Evolutionary conservation across 192 early-diverging fungal genomes (phyloP).

Genomic region (Martensiomyces pterosporus): DNA sequence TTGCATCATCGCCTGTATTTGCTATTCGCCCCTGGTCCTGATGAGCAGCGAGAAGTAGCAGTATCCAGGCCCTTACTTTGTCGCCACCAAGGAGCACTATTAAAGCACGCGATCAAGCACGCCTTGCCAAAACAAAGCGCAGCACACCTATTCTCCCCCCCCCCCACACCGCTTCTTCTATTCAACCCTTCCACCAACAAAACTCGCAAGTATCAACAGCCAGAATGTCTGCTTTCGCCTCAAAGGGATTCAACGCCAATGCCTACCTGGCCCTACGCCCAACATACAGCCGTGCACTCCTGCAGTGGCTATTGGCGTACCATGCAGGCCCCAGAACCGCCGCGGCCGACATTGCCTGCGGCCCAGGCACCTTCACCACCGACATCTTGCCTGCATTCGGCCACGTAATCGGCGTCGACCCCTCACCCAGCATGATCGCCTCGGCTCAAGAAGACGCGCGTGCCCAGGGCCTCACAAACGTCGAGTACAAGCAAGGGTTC

Average conservation of each 20-base stretch:
- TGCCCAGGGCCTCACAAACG: constrained; percentile 6
- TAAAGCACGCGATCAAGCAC: too few relatives aligned
- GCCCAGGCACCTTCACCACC: constrained; percentile 28
- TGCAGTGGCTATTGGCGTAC: constrained; percentile 20
- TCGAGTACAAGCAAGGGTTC: constrained; percentile 17
- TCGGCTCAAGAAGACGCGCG: constrained; percentile 12
- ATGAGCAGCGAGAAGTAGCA: too few relatives aligned
- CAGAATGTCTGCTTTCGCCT: constrained; percentile 30
- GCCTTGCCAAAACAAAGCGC: too few relatives aligned
- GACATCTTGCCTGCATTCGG: constrained; percentile 14
- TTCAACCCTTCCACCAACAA: too few relatives aligned
- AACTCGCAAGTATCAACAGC: neutral
- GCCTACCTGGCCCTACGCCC: constrained; percentile 29
- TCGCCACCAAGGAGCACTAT: too few relatives aligned
- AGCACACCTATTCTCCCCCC: too few relatives aligned
- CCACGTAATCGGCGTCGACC: constrained; percentile 20
- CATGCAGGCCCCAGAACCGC: constrained; percentile 9
- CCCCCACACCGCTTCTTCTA: too few relatives aligned
- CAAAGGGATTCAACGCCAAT: constrained; percentile 25
- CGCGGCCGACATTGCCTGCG: constrained; percentile 29
- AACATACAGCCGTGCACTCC: constrained; percentile 10
- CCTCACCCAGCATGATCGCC: constrained; percentile 25
- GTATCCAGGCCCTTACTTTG: too few relatives aligned
- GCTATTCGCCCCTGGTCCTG: too few relatives aligned
- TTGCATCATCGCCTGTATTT: too few relatives aligned